These are phyloP conservation scores for Annona cherimola DNA, from an alignment of 164 flowering plant species.

Conservation along the genomic window DNA sequence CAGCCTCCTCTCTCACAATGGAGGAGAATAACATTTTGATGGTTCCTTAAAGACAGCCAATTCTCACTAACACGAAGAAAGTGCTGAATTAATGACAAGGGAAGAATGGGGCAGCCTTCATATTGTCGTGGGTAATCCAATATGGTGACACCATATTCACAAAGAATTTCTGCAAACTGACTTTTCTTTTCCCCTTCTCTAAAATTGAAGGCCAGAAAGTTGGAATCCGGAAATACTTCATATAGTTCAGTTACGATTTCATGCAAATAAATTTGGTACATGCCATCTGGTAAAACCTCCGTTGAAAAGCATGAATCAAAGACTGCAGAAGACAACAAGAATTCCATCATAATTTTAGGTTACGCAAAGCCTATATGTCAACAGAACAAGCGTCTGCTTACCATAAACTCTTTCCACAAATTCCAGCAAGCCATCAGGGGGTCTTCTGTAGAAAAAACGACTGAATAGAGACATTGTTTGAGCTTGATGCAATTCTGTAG, in stretches of 20 bases:
- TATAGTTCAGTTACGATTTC: conserved; percentile 77
- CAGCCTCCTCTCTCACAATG: conserved; percentile 99
- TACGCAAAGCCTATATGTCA: not conserved
- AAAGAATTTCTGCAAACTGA: conserved; percentile 76
- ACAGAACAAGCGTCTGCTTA: conserved; percentile 28
- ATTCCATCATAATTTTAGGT: not conserved
- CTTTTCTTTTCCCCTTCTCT: conserved; percentile 92
- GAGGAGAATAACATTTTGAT: conserved; percentile 70
- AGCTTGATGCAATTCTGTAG: not conserved
- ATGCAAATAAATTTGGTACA: conserved; percentile 76
- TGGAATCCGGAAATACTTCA: conserved; percentile 72
- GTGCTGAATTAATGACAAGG: conserved; percentile 80
- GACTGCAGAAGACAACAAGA: conserved; percentile 46
- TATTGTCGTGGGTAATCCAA: conserved; percentile 94
- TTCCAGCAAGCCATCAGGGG: conserved; percentile 97
- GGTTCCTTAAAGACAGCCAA: conserved; percentile 72
- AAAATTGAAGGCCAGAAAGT: conserved; percentile 87
- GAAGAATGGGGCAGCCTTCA: conserved; percentile 92
- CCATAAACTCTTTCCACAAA: conserved; percentile 89
- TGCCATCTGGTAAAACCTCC: conserved; percentile 76
- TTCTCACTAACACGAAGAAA: conserved; percentile 81
- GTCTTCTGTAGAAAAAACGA: conserved; percentile 86
- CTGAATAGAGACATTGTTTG: conserved; percentile 63
- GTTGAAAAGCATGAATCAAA: conserved; percentile 97
- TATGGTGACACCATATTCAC: conserved; percentile 80